phyloP scores from a whole-genome alignment of 2,329 filamentous ascomycete species.

The Didymella arachidicola region DNA sequence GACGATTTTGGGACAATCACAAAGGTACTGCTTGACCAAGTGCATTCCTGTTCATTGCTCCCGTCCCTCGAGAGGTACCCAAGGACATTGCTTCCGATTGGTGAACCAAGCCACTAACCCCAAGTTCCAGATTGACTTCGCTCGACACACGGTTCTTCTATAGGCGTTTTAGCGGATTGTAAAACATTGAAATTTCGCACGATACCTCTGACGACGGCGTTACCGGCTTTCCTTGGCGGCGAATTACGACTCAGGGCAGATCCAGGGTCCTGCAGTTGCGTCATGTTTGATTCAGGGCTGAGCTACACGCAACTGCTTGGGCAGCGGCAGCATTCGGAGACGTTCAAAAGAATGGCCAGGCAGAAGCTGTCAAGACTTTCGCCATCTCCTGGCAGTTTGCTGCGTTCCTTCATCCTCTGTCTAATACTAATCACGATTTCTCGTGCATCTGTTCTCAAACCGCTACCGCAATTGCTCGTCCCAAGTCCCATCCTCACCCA shows the following conservation, averaged over 20 bases:
- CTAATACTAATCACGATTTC: constrained; percentile 48
- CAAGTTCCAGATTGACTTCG: constrained; percentile 13
- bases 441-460: constrained; percentile 33
- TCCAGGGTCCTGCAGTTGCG: constrained; percentile 22
- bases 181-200: constrained; percentile 23
- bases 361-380: constrained; percentile 23
- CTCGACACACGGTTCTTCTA: constrained; percentile 20
- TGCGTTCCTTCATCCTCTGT: constrained; percentile 35
- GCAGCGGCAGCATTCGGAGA: constrained; percentile 23
- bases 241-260: constrained; percentile 22
- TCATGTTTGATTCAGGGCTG: constrained; percentile 33
- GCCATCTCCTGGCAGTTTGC: constrained; percentile 23
- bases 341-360: constrained; percentile 18
- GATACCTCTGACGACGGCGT: constrained; percentile 45
- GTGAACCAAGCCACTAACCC: constrained; percentile 1
- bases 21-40: constrained; percentile 34
- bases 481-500: constrained; percentile 27
- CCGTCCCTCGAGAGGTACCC: constrained; percentile 19
- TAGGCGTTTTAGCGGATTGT: constrained; percentile 26
- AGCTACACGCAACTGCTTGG: constrained; percentile 23
- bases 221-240: constrained; percentile 32
- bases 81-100: constrained; percentile 4
- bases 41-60: constrained; percentile 14
- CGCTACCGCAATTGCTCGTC: constrained; percentile 27
- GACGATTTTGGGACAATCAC: constrained; percentile 64